Evolutionary conservation across 495 filamentous ascomycete genomes (phyloP).

Genomic region (Talaromyces ruber): DNA sequence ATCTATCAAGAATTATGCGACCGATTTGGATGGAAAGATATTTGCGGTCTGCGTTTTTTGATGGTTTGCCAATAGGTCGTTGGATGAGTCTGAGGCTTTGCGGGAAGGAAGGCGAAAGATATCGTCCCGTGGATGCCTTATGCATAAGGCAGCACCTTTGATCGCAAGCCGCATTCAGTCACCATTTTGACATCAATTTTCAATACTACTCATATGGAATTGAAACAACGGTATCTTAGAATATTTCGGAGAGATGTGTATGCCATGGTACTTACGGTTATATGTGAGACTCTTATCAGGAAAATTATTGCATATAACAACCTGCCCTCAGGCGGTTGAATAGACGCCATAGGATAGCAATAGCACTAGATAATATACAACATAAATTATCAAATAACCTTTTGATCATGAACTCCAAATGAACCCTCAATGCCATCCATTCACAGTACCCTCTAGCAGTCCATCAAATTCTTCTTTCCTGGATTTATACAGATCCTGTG

Average conservation of each 20-base stretch:
- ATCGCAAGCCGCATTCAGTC: slow-evolving; percentile 14
- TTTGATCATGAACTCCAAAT: neutral
- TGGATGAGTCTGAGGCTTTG: neutral
- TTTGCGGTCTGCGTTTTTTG: neutral
- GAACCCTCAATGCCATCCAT: slow-evolving; percentile 34
- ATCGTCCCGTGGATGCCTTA: neutral
- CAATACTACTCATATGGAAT: no score
- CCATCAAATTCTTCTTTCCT: slow-evolving; percentile 70
- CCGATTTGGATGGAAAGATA: neutral
- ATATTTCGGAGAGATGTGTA: neutral
- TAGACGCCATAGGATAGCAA: neutral
- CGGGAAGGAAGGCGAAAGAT: neutral
- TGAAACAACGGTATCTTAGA: neutral
- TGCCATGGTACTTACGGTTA: neutral
- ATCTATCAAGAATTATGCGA: neutral
- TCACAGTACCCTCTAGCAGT: slow-evolving; percentile 35
- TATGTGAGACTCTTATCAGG: neutral
- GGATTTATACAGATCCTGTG: slow-evolving; percentile 74
- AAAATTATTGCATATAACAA: neutral
- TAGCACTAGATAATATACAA: slow-evolving; percentile 6
- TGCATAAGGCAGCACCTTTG: neutral
- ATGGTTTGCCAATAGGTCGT: slow-evolving; percentile 10
- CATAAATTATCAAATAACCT: neutral
- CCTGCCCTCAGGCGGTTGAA: neutral
- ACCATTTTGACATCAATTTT: neutral